Percentiles rank a stretch among this genome's conserved stretches.
phyloP scores from a whole-genome alignment of 805 yeast species.

The Kodamaea fukazawae region DNA sequence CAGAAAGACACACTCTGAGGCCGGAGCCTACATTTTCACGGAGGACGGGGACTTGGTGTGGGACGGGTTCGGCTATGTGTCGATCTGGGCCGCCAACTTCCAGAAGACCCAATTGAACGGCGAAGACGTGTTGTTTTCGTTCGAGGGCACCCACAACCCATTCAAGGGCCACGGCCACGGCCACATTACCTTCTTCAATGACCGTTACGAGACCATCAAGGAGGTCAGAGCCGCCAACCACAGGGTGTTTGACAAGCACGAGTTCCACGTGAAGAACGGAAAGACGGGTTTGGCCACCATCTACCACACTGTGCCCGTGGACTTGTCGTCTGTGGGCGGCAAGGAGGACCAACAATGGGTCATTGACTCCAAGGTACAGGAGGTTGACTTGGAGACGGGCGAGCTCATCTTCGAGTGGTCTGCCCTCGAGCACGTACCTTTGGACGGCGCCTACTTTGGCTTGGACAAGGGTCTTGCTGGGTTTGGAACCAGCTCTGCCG shows the following conservation, averaged over 20 bases:
- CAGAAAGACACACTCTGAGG: conserved; percentile 9
- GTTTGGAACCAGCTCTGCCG: conserved; percentile 28
- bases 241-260: conserved; percentile 34
- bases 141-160: conserved; percentile 36
- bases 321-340: conserved; percentile 26
- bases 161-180: conserved; percentile 26
- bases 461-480: conserved; percentile 33
- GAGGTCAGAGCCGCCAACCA: conserved; percentile 36
- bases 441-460: conserved; percentile 29
- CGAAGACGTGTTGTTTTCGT: conserved; percentile 26
- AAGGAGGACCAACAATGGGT: conserved; percentile 30
- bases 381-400: conserved; percentile 33
- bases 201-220: conserved; percentile 26
- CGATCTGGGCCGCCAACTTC: conserved; percentile 19
- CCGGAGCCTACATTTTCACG: conserved; percentile 30
- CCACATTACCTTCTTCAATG: conserved; percentile 29
- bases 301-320: conserved; percentile 31
- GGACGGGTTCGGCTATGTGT: conserved; percentile 33
- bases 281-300: conserved; percentile 30
- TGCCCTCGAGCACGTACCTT: conserved; percentile 32
- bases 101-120: conserved; percentile 16
- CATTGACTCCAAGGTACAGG: conserved; percentile 34
- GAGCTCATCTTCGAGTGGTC: conserved; percentile 35
- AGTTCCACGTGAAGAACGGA: conserved; percentile 31
- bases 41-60: conserved; percentile 36